Conservation (phyloP, 2,329 filamentous ascomycete genomes). For the Cadophora gregata region DNA sequence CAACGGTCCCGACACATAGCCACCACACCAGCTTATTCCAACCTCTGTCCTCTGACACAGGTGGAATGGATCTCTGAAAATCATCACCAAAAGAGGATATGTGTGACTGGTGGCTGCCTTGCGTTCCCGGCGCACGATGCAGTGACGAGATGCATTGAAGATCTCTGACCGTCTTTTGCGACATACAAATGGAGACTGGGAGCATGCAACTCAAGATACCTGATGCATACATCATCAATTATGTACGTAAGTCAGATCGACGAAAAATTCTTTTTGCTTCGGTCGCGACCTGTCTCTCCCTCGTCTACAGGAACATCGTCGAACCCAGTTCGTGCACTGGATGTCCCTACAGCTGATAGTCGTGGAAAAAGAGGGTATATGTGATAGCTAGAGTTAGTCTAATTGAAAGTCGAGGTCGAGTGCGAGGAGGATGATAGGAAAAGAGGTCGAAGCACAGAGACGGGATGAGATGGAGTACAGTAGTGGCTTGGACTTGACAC, state of each 20-base stretch:
- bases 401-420: too few relatives aligned
- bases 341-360: not conserved
- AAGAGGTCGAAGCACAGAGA: constrained; percentile 1
- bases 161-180: constrained; percentile 7
- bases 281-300: not conserved
- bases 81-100: not conserved
- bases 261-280: not conserved
- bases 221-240: constrained; percentile 21
- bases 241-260: constrained; percentile 14
- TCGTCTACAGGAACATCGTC: too few relatives aligned
- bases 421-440: not conserved
- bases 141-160: constrained; percentile 3
- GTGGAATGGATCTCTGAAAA: not conserved
- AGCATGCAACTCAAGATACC: constrained; percentile 5
- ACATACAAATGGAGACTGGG: not conserved
- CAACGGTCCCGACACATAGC: not conserved
- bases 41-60: not conserved
- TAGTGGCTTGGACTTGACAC: not conserved
- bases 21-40: not conserved
- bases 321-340: too few relatives aligned
- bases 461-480: not conserved
- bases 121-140: constrained; percentile 21
- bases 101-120: constrained; percentile 15
- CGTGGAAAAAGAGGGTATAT: not conserved
- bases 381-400: too few relatives aligned